Conservation (phyloP, 2,329 filamentous ascomycete genomes). For the Thyridium curvatum region DNA sequence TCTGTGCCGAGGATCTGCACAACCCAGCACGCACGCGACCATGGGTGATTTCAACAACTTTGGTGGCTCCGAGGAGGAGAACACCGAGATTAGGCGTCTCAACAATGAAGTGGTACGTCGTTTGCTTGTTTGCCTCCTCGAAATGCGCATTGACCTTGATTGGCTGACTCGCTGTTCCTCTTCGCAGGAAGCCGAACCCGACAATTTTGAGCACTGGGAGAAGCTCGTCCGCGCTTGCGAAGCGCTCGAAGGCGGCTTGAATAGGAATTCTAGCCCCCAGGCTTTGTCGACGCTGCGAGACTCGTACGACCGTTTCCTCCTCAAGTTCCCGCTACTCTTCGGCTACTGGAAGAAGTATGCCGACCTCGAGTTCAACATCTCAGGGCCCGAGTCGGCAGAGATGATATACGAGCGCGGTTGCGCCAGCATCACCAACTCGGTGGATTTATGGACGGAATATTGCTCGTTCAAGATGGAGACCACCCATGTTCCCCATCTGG, state of each 20-base stretch:
- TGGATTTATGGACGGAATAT: conserved; percentile 96
- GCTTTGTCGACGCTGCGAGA: conserved; percentile 82
- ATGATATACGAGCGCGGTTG: conserved; percentile 97
- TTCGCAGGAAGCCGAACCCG: conserved; percentile 59
- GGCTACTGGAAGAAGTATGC: conserved; percentile 99
- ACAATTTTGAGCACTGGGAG: conserved; percentile 94
- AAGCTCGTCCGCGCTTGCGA: conserved; percentile 81
- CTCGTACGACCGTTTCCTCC: conserved; percentile 86
- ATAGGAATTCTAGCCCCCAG: conserved; percentile 92
- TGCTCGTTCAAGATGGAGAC: conserved; percentile 98
- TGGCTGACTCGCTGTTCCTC: conserved; percentile 1
- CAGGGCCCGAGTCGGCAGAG: conserved; percentile 92
- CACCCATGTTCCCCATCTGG: conserved; percentile 86
- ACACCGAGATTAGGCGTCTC: conserved; percentile 73
- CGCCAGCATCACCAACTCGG: conserved; percentile 85
- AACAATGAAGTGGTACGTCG: conserved; percentile 68
- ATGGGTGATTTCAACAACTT: conserved; percentile 70
- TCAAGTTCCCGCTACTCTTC: conserved; percentile 92
- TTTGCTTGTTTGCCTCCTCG: neutral
- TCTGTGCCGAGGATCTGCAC: neutral
- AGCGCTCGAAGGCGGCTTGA: conserved; percentile 83
- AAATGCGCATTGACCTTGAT: neutral
- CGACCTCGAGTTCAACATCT: conserved; percentile 93
- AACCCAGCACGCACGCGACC: conserved; percentile 10
- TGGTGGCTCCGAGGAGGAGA: conserved; percentile 73